phyloP scores from a whole-genome alignment of 768 basidiomycete genomes.

The Boletus vermiculosoides region DNA sequence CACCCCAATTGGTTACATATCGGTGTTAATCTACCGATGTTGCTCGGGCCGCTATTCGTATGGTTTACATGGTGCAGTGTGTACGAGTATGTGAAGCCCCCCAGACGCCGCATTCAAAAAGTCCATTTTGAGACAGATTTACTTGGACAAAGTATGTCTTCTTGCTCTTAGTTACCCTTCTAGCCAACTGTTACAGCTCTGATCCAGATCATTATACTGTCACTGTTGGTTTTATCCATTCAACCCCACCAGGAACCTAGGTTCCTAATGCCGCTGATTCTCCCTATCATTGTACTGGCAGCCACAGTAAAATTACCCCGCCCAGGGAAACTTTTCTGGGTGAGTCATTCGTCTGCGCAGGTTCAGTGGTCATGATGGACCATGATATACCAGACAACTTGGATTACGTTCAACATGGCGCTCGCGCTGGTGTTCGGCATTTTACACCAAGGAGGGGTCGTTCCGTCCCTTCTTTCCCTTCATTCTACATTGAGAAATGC shows the following conservation, averaged over 20 bases:
- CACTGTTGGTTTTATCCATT: constrained; percentile 31
- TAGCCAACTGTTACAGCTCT: constrained; percentile 24
- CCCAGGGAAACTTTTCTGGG: constrained; percentile 35
- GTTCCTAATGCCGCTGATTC: constrained; percentile 37
- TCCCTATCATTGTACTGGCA: constrained; percentile 32
- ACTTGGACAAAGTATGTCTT: constrained; percentile 18
- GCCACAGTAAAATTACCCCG: constrained; percentile 26
- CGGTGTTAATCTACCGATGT: constrained; percentile 40
- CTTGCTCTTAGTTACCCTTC: not conserved
- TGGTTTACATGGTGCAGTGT: constrained; percentile 20
- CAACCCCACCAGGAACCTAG: constrained; percentile 42
- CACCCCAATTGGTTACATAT: constrained; percentile 42
- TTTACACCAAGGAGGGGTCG: constrained; percentile 42
- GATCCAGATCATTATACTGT: constrained; percentile 30
- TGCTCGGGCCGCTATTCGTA: constrained; percentile 37
- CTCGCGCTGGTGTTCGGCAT: constrained; percentile 37
- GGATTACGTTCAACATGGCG: constrained; percentile 29
- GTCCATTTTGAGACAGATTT: constrained; percentile 13
- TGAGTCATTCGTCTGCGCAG: constrained; percentile 9
- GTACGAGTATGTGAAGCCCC: constrained; percentile 3
- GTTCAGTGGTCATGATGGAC: not conserved
- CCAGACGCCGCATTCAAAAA: not conserved
- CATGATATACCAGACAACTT: constrained; percentile 21
- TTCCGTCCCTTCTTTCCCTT: constrained; percentile 38
- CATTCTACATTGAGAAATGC: constrained; percentile 23